Evolutionary conservation across 1,139 yeast species (phyloP), one percentile per base, ranked within the genome.

Genomic region (Yamadazyma sp.): DNA sequence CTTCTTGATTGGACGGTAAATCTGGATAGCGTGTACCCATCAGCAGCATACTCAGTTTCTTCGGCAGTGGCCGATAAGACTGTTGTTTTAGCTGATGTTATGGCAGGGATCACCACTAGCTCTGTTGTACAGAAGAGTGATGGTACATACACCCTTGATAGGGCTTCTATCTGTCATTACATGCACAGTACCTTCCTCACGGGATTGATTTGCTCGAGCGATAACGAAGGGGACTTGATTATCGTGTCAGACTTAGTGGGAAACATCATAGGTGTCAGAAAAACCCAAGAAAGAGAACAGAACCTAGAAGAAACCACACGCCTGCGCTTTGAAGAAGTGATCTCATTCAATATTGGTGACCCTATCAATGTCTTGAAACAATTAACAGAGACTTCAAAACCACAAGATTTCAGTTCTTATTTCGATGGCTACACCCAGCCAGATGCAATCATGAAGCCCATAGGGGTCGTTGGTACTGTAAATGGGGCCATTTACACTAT

Each of bases 201-300:
- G 4, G 49, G 41, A 28, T 8, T 42, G 12, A 24, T 27, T 6
- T 20, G 31, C 17, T 18, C 42, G 10, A 26, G 31, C 2, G 17
- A 18, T 11, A 38, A 40, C 2, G 28, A 29, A 6, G 24, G 35
- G 10, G 20, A 31, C 11, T 13, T 31, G 9, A 21, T 44, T 2
- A 6, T 64, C 2, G 37, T 51, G 1, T 65, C 66, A 2, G 73
- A 67, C 44, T 52, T 67, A 0, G 42, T 52, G 16, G 74, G 75
- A 0, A 64, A 66, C 39, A 29, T 67, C 1, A 42, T 54, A 22
- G 53, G 52, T 6, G 22, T 48, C 15, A 10, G 16, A 26, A 32
- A 21, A 8, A 5, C 27, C 6, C 8, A 13, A 6, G 31, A 18
- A 12, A 17, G n/a, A 18, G 9, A 24, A 33, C 21, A n/a, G 13